A percentile compares a stretch with the other conserved stretches of the same genome.
phyloP scores from a whole-genome alignment of 2,329 filamentous ascomycete species.

The Zarea fungicola region DNA sequence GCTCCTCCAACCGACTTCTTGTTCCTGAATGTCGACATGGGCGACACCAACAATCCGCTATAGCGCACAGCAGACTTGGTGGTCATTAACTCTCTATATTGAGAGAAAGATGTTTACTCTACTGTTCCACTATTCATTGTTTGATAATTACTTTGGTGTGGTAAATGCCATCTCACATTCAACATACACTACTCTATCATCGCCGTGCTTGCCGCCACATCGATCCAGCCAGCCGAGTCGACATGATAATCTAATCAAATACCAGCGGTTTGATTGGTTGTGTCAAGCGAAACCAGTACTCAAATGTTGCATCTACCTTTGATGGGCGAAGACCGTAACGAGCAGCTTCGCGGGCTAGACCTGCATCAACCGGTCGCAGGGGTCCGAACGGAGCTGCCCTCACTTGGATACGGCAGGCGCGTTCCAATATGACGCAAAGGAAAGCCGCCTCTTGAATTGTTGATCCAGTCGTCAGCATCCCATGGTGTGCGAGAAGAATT shows the following conservation, averaged over 20 bases:
- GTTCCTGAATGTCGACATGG: too few relatives aligned
- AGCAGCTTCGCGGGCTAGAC: conserved; percentile 1
- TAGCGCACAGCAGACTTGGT: too few relatives aligned
- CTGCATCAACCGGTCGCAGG: conserved; percentile 1
- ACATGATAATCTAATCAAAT: not conserved
- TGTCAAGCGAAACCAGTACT: conserved; percentile 10
- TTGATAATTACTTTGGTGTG: too few relatives aligned
- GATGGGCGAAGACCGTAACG: not conserved
- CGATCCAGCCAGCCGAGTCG: not conserved
- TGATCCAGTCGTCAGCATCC: conserved; percentile 6
- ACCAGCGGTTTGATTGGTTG: not conserved
- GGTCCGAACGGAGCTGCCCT: conserved; percentile 4
- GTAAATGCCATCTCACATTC: too few relatives aligned
- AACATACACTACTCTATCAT: too few relatives aligned
- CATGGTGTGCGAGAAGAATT: conserved; percentile 9
- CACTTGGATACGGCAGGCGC: conserved; percentile 5
- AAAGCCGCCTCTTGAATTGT: conserved; percentile 6
- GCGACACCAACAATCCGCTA: too few relatives aligned
- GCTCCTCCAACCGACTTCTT: not conserved
- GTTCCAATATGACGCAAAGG: conserved; percentile 5
- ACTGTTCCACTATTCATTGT: too few relatives aligned
- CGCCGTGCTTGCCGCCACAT: too few relatives aligned
- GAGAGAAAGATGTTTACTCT: too few relatives aligned
- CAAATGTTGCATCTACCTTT: conserved; percentile 5
- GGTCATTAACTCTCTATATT: too few relatives aligned